A percentile compares a stretch with the other conserved stretches of the same genome.
phyloP scores from a whole-genome alignment of 805 yeast genomes.

The Saccharomycopsis babjevae region DNA sequence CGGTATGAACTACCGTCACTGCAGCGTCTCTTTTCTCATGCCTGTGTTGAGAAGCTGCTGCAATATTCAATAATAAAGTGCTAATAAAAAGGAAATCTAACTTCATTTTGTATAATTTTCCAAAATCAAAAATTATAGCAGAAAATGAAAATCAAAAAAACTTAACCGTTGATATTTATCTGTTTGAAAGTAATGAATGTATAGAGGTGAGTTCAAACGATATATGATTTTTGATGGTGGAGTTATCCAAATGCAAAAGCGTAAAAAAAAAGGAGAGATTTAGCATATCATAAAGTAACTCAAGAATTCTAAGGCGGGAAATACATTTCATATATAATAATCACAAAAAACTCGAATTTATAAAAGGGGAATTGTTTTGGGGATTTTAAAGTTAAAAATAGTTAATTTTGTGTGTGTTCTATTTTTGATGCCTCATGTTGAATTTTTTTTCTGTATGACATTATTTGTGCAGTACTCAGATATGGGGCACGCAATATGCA shows the following conservation, averaged over 20 bases:
- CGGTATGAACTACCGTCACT: conserved; percentile 8
- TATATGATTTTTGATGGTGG: neutral
- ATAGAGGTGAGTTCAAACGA: neutral
- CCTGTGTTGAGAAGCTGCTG: conserved; percentile 15
- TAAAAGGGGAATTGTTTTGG: neutral
- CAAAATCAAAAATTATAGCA: neutral
- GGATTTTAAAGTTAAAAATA: neutral
- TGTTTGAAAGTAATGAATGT: neutral
- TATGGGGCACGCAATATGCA: neutral
- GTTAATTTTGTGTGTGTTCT: neutral
- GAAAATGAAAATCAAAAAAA: neutral
- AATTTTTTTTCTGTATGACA: neutral
- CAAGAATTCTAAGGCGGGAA: neutral
- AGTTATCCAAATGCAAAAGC: neutral
- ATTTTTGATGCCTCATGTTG: conserved; percentile 1
- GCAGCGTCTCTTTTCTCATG: conserved; percentile 4
- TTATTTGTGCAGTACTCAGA: neutral
- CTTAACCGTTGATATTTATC: neutral
- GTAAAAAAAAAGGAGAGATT: neutral
- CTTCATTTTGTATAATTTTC: neutral
- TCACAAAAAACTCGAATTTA: neutral
- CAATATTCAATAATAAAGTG: conserved; percentile 4
- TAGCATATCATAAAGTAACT: neutral
- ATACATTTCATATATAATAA: neutral
- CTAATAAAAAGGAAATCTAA: conserved; percentile 3